Evolutionary conservation across 192 early-diverging fungal genomes (phyloP).

Genomic region (Coemansia aciculifera): DNA sequence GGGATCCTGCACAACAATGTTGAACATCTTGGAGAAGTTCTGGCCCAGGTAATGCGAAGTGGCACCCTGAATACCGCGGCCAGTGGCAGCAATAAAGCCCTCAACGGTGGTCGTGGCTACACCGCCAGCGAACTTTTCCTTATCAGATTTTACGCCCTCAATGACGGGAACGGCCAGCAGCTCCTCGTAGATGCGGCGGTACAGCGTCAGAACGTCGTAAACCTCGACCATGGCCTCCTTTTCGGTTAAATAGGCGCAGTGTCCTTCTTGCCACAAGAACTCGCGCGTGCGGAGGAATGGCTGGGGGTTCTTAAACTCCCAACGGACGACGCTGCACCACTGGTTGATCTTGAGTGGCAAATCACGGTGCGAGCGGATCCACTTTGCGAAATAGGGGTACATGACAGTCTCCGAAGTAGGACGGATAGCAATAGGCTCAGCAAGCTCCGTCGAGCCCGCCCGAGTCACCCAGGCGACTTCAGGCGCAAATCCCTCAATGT

Average conservation of each 20-base stretch:
- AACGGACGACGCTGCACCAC: constrained; percentile 99
- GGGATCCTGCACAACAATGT: constrained; percentile 89
- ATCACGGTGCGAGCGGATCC: constrained; percentile 97
- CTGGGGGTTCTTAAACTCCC: constrained; percentile 99
- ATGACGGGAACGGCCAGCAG: constrained; percentile 96
- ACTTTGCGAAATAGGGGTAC: constrained; percentile 98
- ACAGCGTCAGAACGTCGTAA: constrained; percentile 86
- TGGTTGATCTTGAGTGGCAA: constrained; percentile 96
- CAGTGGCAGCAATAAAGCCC: constrained; percentile 94
- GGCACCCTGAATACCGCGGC: constrained; percentile 97
- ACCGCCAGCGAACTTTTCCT: constrained; percentile 99
- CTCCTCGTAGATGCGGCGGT: constrained; percentile 96
- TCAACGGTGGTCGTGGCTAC: constrained; percentile 97
- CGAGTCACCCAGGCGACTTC: constrained; percentile 99
- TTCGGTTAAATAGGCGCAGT: constrained; percentile 92
- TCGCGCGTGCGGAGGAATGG: constrained; percentile 98
- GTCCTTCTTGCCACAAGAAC: constrained; percentile 99
- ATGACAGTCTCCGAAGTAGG: constrained; percentile 99
- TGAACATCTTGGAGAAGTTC: constrained; percentile 99
- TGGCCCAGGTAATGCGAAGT: constrained; percentile 99
- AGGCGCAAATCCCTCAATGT: constrained; percentile 98
- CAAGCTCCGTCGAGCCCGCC: constrained; percentile 89
- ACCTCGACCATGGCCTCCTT: constrained; percentile 87
- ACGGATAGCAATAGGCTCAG: constrained; percentile 96
- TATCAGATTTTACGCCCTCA: constrained; percentile 96